A percentile compares a stretch with the other conserved stretches of the same genome.
Evolutionary conservation across 345 rosid species (phyloP).

Genomic region (Hypericum androsaemum): DNA sequence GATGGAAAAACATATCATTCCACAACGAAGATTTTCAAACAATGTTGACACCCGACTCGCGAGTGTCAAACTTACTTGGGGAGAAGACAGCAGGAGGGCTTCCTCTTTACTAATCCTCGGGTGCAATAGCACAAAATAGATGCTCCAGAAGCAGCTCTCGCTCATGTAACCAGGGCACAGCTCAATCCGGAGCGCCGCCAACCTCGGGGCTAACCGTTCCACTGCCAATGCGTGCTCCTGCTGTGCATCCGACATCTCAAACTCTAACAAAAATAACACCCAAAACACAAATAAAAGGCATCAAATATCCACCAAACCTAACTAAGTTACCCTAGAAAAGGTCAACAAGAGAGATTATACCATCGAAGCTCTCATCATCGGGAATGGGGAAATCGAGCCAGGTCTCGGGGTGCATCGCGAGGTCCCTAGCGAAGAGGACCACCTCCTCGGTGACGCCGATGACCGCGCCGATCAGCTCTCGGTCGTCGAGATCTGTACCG

Average conservation of each 20-base stretch:
- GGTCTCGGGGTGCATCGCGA: slow-evolving; percentile 91
- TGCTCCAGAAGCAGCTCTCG: slow-evolving; percentile 89
- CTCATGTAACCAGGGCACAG: slow-evolving; percentile 91
- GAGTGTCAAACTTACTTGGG: slow-evolving; percentile 41
- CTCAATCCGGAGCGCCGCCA: slow-evolving; percentile 74
- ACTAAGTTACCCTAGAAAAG: not conserved
- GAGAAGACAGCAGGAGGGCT: slow-evolving; percentile 65
- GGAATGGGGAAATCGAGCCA: slow-evolving; percentile 87
- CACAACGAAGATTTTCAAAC: too few species aligned
- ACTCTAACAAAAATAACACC: slow-evolving; percentile 34
- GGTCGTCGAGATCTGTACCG: slow-evolving; percentile 22
- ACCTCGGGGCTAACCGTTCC: slow-evolving; percentile 66
- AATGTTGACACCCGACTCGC: too few species aligned
- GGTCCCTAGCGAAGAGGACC: slow-evolving; percentile 61
- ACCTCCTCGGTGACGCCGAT: slow-evolving; percentile 84
- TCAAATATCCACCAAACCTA: not conserved
- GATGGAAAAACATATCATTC: too few species aligned
- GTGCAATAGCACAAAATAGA: slow-evolving; percentile 80
- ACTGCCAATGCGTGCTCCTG: slow-evolving; percentile 90
- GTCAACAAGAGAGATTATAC: slow-evolving; percentile 19
- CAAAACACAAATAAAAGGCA: not conserved
- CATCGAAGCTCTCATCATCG: slow-evolving; percentile 58
- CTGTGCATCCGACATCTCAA: slow-evolving; percentile 88
- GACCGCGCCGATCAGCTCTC: slow-evolving; percentile 35
- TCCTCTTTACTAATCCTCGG: slow-evolving; percentile 72